Evolutionary conservation across 805 yeast species (phyloP).

Genomic region (Sugiyamaella floridensis): DNA sequence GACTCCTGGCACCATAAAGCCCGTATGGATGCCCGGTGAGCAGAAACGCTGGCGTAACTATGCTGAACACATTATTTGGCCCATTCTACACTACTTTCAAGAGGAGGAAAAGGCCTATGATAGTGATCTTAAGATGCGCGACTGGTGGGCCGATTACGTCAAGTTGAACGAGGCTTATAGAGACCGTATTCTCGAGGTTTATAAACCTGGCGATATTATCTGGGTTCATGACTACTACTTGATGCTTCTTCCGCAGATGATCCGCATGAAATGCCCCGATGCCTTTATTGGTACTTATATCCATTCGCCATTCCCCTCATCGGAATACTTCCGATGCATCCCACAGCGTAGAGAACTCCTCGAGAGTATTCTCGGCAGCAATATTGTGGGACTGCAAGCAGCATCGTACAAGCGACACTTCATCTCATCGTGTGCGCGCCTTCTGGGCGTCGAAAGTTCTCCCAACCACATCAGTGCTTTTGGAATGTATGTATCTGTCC

Average conservation of each 20-base stretch:
- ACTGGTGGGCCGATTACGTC: constrained; percentile 87
- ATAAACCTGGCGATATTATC: constrained; percentile 81
- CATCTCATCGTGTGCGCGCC: constrained; percentile 79
- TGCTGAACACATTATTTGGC: constrained; percentile 91
- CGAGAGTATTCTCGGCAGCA: constrained; percentile 89
- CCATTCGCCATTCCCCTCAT: constrained; percentile 91
- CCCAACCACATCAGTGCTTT: constrained; percentile 52
- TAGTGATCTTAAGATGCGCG: constrained; percentile 43
- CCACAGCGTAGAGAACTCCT: constrained; percentile 75
- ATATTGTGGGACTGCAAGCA: constrained; percentile 79
- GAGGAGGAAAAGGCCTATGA: constrained; percentile 32
- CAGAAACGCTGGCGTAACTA: constrained; percentile 81
- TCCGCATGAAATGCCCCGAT: constrained; percentile 69
- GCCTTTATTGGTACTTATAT: constrained; percentile 71
- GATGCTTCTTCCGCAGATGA: constrained; percentile 70
- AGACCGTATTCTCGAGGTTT: constrained; percentile 62
- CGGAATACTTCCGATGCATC: constrained; percentile 86
- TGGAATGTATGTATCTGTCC: constrained; percentile 70
- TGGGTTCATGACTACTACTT: constrained; percentile 92
- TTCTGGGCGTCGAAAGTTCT: constrained; percentile 65
- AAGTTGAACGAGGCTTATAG: constrained; percentile 87
- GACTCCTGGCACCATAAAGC: constrained; percentile 51
- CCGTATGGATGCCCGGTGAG: constrained; percentile 79
- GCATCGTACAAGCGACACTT: constrained; percentile 85
- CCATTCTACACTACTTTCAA: constrained; percentile 87